Evolutionary conservation across 2,329 filamentous ascomycete species (phyloP).

Genomic region (Cadophora luteo-olivacea): DNA sequence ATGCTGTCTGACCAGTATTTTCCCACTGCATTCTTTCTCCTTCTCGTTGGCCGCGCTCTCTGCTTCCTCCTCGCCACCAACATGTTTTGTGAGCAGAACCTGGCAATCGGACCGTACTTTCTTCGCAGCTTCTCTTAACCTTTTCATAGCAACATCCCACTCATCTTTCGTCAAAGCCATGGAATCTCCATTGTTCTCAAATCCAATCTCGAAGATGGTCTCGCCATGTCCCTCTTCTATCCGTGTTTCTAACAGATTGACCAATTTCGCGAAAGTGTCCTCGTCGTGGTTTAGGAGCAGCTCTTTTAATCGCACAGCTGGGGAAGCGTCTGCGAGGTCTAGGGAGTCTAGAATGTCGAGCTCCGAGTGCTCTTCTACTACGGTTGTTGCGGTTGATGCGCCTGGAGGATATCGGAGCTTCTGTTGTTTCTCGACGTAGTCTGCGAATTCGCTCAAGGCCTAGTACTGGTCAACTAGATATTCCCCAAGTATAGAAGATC

Average conservation of each 20-base stretch:
- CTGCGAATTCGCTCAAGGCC: constrained; percentile 94
- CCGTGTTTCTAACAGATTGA: constrained; percentile 69
- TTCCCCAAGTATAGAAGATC: background rate
- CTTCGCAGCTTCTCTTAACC: constrained; percentile 70
- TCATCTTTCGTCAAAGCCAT: constrained; percentile 78
- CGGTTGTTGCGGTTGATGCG: constrained; percentile 26
- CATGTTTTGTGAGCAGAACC: constrained; percentile 87
- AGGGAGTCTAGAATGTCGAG: constrained; percentile 85
- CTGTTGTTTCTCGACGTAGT: constrained; percentile 96
- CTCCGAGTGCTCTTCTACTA: constrained; percentile 78
- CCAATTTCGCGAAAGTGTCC: constrained; percentile 66
- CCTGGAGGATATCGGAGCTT: constrained; percentile 66
- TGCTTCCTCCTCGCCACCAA: constrained; percentile 74
- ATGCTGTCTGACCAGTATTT: constrained; percentile 79
- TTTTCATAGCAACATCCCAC: constrained; percentile 75
- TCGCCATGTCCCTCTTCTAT: constrained; percentile 87
- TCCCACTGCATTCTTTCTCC: constrained; percentile 80
- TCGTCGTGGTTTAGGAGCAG: constrained; percentile 72
- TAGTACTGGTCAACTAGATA: constrained; percentile 36
- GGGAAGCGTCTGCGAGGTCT: constrained; percentile 72
- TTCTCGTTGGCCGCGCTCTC: constrained; percentile 61
- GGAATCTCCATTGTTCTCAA: constrained; percentile 86
- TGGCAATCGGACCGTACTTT: constrained; percentile 75
- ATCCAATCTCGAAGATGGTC: constrained; percentile 87
- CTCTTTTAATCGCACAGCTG: constrained; percentile 73